A percentile compares a stretch with the other conserved stretches of the same genome.
phyloP scores from a whole-genome alignment of 83 land plant genomes.

The Diphasiastrum complanatum region DNA sequence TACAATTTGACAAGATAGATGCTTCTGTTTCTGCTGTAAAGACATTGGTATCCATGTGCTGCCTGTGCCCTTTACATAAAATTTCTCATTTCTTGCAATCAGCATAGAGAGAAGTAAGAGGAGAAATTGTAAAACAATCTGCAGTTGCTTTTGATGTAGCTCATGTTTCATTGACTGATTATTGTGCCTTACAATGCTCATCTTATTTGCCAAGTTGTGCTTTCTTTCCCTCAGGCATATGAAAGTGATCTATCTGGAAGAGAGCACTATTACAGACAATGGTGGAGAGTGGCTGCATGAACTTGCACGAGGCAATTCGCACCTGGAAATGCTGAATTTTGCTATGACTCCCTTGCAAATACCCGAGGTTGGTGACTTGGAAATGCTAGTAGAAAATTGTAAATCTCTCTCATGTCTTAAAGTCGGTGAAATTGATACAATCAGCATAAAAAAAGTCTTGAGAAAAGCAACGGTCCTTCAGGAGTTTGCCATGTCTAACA shows the following conservation, averaged over 20 bases:
- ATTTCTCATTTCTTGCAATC: no score
- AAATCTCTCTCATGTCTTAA: slow-evolving; percentile 30
- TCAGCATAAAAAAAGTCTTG: slow-evolving; percentile 10
- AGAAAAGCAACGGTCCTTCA: slow-evolving; percentile 8
- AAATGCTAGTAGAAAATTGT: slow-evolving; percentile 24
- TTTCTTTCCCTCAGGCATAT: slow-evolving; percentile 27
- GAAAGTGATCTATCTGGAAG: slow-evolving; percentile 32
- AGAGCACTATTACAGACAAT: slow-evolving; percentile 30
- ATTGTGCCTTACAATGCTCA: no score
- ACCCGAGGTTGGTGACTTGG: slow-evolving; percentile 17
- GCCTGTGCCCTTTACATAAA: no score
- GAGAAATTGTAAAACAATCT: no score
- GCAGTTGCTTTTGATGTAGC: no score
- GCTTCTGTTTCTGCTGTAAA: no score
- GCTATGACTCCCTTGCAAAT: slow-evolving; percentile 13
- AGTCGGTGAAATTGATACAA: slow-evolving; percentile 29
- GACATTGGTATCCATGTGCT: no score
- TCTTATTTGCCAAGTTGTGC: neutral
- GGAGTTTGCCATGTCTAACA: slow-evolving; percentile 17
- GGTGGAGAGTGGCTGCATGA: slow-evolving; percentile 35
- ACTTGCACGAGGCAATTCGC: slow-evolving; percentile 31
- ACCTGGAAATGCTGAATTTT: slow-evolving; percentile 32
- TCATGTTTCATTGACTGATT: no score
- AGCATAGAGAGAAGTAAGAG: no score
- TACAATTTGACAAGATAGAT: no score